These are phyloP conservation scores for Chrysosphaeria jannelii DNA, from an alignment of 2,329 filamentous ascomycete species.

Conservation along the genomic window DNA sequence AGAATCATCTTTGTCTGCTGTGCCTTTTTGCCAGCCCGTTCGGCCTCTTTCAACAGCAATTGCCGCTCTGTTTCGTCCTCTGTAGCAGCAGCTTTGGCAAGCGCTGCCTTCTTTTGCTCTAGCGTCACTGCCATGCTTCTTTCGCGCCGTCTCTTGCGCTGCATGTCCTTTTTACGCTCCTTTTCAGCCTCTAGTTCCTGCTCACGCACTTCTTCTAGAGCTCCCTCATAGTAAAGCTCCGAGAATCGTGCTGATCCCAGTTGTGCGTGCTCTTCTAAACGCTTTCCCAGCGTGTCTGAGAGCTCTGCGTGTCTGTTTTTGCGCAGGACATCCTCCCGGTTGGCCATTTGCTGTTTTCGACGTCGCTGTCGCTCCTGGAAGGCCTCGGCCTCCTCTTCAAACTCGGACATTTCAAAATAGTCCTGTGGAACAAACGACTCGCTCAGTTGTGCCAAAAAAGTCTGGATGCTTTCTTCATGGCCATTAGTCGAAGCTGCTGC, in stretches of 20 bases:
- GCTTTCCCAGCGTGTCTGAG: slow-evolving; percentile 23
- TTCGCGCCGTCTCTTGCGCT: slow-evolving; percentile 79
- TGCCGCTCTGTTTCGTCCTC: slow-evolving; percentile 58
- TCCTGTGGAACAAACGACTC: slow-evolving; percentile 2
- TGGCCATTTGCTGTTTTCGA: slow-evolving; percentile 34
- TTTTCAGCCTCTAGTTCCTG: slow-evolving; percentile 84
- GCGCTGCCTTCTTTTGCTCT: slow-evolving; percentile 61
- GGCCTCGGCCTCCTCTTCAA: slow-evolving; percentile 13
- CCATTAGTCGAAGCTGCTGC: too few relatives aligned
- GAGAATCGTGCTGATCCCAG: slow-evolving; percentile 50
- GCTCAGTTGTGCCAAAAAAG: slow-evolving; percentile 21
- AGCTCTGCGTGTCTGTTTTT: slow-evolving; percentile 31
- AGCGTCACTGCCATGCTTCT: slow-evolving; percentile 87
- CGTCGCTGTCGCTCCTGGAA: slow-evolving; percentile 31
- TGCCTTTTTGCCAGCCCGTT: slow-evolving; percentile 76
- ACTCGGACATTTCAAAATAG: slow-evolving; percentile 14
- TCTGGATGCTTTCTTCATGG: slow-evolving; percentile 40
- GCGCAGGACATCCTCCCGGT: slow-evolving; percentile 25
- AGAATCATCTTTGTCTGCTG: slow-evolving; percentile 68
- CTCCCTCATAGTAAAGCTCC: slow-evolving; percentile 46
- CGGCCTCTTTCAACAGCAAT: slow-evolving; percentile 57
- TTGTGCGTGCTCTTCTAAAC: slow-evolving; percentile 36
- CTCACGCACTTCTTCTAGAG: slow-evolving; percentile 61
- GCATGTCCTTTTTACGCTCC: slow-evolving; percentile 99
- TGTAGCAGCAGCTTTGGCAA: slow-evolving; percentile 47